Evolutionary conservation across 495 filamentous ascomycete species (phyloP), one percentile per base, ranked within the genome.

Genomic region (Astrothelium macrocarpum): DNA sequence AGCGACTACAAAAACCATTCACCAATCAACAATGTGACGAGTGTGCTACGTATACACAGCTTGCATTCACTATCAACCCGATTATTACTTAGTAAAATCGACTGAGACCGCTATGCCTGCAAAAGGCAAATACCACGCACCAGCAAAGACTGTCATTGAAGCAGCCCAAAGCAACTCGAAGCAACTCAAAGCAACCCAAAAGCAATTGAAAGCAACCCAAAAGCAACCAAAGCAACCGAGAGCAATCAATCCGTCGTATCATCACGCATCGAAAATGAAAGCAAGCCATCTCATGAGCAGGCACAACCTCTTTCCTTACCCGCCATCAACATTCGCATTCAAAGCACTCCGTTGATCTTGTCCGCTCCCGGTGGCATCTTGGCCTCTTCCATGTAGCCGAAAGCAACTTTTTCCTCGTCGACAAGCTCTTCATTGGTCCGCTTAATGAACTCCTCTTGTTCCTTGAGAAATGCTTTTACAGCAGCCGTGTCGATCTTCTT

Each of bases 391-490:
- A 80, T 74, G 53, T 74, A 73, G 3, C 84, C 83, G 29, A 69
- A 70, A n/a, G 72, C 66, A 20, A 85, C 82, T 39, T 80, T 71
- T 16, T 79, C 78, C 34, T 85, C 79, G 14, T 79, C 75, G 2
- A 87, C 74, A 53, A 87, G 79, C 68, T 87, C 81, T 9, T 73
- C 71, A 69, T 85, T 78, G 76, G 81, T 85, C 62, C 80, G 76
- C 59, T 77, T 74, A 61, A 85, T 61, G 67, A 86, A 87, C 1
- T 75, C 69, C 56, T 80, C 76, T 69, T 85, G 82, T 59, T 83
- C 72, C 59, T 72, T 65, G 16, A 81, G 69, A 39, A 80, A 73
- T n/a, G 63, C 66, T 61, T 76, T 79, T 43, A 80, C 42, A 16
- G 65, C 74, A 39, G 71, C 46, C n/a, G 74, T 72, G 60, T 80